A percentile compares a stretch with the other conserved stretches of the same genome.
Conservation (phyloP, 2,329 filamentous ascomycete species). For the Macrophomina pseudophaseolina region DNA sequence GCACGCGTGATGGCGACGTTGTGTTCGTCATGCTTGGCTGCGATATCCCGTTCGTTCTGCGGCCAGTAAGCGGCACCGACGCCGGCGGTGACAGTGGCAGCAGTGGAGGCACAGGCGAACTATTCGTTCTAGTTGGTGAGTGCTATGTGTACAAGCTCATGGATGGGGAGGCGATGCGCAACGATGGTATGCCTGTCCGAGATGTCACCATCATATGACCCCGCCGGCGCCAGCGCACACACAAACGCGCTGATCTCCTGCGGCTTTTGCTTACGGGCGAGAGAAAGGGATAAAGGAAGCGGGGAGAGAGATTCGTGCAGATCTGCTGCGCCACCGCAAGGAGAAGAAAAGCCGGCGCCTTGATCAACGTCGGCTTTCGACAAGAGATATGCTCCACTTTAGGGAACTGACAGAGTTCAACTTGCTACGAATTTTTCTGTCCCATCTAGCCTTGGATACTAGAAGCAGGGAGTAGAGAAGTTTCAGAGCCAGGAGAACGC, state of each 20-base stretch:
- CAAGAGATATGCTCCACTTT: not conserved
- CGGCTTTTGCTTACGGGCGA: slow-evolving; percentile 5
- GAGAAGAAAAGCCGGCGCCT: not conserved
- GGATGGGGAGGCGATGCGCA: slow-evolving; percentile 24
- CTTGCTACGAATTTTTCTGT: not conserved
- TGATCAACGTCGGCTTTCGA: not conserved
- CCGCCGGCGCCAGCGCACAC: not conserved
- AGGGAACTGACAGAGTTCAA: not conserved
- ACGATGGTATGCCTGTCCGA: slow-evolving; percentile 18
- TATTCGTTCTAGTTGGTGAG: slow-evolving; percentile 23
- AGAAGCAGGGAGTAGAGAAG: not conserved
- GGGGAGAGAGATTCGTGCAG: too few species aligned
- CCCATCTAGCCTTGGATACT: not conserved
- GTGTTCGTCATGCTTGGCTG: slow-evolving; percentile 27
- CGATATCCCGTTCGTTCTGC: slow-evolving; percentile 24
- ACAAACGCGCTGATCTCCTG: not conserved
- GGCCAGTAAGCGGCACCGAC: slow-evolving; percentile 1
- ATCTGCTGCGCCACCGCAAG: not conserved
- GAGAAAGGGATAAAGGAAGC: not conserved
- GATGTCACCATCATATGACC: slow-evolving; percentile 26
- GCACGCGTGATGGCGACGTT: slow-evolving; percentile 24
- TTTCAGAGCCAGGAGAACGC: not conserved
- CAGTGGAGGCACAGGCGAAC: not conserved
- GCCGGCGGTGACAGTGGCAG: not conserved
- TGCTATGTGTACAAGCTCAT: slow-evolving; percentile 27